These are phyloP conservation scores for Linum lewisii DNA, from an alignment of 345 rosid genomes.

Conservation along the genomic window DNA sequence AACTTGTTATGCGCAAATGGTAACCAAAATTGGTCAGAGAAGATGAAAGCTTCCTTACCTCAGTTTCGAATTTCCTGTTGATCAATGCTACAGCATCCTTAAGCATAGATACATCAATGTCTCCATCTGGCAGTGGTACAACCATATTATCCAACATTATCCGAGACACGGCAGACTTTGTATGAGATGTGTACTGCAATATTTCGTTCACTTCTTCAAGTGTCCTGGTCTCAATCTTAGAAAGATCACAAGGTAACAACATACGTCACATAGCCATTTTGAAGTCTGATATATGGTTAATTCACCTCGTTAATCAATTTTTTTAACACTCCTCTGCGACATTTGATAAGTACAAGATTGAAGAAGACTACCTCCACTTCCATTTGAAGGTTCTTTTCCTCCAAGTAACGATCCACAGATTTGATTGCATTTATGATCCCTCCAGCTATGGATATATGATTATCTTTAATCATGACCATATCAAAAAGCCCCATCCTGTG, in stretches of 20 bases:
- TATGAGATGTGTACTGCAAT: conserved; percentile 43
- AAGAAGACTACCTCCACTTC: conserved; percentile 73
- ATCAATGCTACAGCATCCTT: conserved; percentile 62
- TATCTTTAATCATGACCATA: conserved; percentile 96
- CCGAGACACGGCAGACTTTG: conserved; percentile 53
- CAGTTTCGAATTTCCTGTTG: conserved; percentile 69
- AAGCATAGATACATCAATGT: conserved; percentile 82
- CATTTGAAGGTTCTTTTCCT: conserved; percentile 59
- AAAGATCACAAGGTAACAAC: not conserved
- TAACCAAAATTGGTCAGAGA: not conserved
- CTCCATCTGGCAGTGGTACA: conserved; percentile 71
- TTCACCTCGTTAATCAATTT: conserved; percentile 5
- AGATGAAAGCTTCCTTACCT: conserved; percentile 31
- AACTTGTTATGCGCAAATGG: not conserved
- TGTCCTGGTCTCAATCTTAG: conserved; percentile 84
- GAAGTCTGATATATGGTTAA: not conserved
- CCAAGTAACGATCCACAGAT: conserved; percentile 62
- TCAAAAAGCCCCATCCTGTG: conserved; percentile 97
- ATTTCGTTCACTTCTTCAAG: conserved; percentile 78
- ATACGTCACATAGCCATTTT: not conserved
- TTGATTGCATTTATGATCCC: conserved; percentile 67
- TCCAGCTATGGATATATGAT: conserved; percentile 91
- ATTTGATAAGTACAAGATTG: not conserved
- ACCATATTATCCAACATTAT: conserved; percentile 98
- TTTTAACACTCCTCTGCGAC: not conserved